Percentiles rank a stretch among this genome's conserved stretches.
phyloP scores from a whole-genome alignment of 495 filamentous ascomycete species.

The Penicillium psychrofluorescens region DNA sequence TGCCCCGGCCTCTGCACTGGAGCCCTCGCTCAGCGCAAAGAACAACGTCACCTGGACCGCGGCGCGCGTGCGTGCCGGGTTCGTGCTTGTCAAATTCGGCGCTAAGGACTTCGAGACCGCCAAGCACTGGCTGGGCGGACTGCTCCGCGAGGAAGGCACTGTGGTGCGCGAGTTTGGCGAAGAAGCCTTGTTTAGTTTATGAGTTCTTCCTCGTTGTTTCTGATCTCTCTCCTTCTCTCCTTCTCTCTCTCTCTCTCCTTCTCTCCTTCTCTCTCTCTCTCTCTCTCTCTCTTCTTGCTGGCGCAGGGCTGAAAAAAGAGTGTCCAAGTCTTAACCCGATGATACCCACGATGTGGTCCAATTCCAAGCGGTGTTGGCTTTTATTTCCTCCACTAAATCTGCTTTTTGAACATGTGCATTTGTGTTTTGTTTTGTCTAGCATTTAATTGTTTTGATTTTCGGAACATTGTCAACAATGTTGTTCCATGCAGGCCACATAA shows the following conservation, averaged over 20 bases:
- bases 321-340: neutral
- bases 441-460: too few relatives aligned
- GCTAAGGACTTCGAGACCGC: conserved; percentile 56
- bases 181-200: conserved; percentile 53
- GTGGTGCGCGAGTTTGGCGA: conserved; percentile 55
- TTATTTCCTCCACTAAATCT: conserved; percentile 1
- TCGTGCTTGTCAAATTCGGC: conserved; percentile 82
- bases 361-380: neutral
- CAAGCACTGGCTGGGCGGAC: conserved; percentile 49
- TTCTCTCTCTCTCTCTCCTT: neutral
- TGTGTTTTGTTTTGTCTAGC: neutral
- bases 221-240: neutral
- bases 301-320: too few relatives aligned
- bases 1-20: conserved; percentile 17
- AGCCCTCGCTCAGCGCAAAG: conserved; percentile 35
- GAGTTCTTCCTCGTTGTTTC: conserved; percentile 4
- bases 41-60: conserved; percentile 76
- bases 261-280: neutral
- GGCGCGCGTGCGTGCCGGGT: conserved; percentile 66
- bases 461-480: too few relatives aligned
- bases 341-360: conserved; percentile 4
- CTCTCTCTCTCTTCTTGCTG: too few relatives aligned
- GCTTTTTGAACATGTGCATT: conserved; percentile 3
- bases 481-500: too few relatives aligned
- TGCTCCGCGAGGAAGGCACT: conserved; percentile 52